These are phyloP conservation scores for Plasmodium cynomolgi DNA, from an alignment of 169 alveolate species.

Conservation along the genomic window DNA sequence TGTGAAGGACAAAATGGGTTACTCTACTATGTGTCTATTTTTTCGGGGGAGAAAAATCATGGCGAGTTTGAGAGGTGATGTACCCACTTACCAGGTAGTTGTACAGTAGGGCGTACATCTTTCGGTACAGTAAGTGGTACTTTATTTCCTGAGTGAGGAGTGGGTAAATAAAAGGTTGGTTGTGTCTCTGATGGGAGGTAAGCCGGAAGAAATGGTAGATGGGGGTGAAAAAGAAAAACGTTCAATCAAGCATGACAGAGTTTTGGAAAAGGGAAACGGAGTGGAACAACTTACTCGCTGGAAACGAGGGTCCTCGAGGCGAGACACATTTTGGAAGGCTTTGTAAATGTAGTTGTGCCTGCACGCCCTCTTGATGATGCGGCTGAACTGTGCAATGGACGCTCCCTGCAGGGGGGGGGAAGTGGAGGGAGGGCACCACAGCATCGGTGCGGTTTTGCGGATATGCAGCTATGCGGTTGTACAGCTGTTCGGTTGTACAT, in stretches of 20 bases:
- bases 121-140: constrained; percentile 6
- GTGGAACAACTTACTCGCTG: constrained; percentile 5
- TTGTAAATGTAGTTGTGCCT: constrained; percentile 56
- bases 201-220: neutral
- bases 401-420: neutral
- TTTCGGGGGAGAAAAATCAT: neutral
- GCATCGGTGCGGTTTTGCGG: neutral
- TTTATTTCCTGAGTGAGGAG: constrained; percentile 13
- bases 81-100: constrained; percentile 23
- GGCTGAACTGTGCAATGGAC: neutral
- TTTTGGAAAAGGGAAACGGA: neutral
- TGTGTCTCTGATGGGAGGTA: neutral
- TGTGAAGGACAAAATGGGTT: neutral
- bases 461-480: neutral
- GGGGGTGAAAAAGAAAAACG: neutral
- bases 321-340: constrained; percentile 11
- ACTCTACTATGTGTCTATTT: neutral
- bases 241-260: neutral
- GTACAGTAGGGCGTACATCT: constrained; percentile 32
- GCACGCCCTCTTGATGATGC: constrained; percentile 47
- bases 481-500: neutral
- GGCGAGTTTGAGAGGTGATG: neutral
- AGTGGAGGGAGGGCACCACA: neutral
- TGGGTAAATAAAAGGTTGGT: neutral
- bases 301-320: neutral